Conservation (phyloP, 2,329 filamentous ascomycete genomes). For the Emericellopsis cladophorae region DNA sequence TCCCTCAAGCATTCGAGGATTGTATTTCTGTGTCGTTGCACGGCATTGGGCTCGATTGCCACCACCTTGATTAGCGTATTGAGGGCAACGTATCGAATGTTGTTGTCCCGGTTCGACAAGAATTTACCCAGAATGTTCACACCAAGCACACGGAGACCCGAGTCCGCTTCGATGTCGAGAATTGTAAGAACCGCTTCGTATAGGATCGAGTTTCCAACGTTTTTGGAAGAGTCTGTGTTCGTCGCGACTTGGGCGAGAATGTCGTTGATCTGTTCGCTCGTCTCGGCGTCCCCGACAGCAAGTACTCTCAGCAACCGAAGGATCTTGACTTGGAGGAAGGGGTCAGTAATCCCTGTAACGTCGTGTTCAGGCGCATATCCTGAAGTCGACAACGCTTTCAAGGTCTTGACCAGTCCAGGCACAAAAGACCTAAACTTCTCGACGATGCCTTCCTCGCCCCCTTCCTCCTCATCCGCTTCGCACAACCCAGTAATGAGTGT, state of each 20-base stretch:
- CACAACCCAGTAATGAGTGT: conserved; percentile 87
- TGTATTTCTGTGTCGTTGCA: conserved; percentile 93
- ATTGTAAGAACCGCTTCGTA: conserved; percentile 97
- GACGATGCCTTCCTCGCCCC: conserved; percentile 76
- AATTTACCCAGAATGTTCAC: conserved; percentile 99
- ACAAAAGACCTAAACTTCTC: conserved; percentile 84
- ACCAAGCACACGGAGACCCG: conserved; percentile 81
- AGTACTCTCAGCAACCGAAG: conserved; percentile 75
- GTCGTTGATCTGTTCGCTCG: conserved; percentile 96
- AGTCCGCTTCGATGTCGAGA: conserved; percentile 95
- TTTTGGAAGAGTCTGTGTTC: conserved; percentile 96
- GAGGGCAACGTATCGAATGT: conserved; percentile 93
- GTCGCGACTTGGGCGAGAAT: conserved; percentile 95
- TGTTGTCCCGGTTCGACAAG: conserved; percentile 96
- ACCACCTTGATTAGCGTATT: conserved; percentile 98
- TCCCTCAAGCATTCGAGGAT: conserved; percentile 93
- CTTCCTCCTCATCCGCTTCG: conserved; percentile 86
- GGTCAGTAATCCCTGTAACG: conserved; percentile 94
- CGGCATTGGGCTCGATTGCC: conserved; percentile 92
- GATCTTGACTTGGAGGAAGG: conserved; percentile 95
- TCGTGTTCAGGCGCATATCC: conserved; percentile 97
- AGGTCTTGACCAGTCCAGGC: conserved; percentile 73
- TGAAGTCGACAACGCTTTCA: conserved; percentile 87
- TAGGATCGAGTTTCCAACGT: conserved; percentile 94
- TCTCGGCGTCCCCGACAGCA: conserved; percentile 71